phyloP scores from a whole-genome alignment of 208 protist species.

The Leishmania gerbilli region DNA sequence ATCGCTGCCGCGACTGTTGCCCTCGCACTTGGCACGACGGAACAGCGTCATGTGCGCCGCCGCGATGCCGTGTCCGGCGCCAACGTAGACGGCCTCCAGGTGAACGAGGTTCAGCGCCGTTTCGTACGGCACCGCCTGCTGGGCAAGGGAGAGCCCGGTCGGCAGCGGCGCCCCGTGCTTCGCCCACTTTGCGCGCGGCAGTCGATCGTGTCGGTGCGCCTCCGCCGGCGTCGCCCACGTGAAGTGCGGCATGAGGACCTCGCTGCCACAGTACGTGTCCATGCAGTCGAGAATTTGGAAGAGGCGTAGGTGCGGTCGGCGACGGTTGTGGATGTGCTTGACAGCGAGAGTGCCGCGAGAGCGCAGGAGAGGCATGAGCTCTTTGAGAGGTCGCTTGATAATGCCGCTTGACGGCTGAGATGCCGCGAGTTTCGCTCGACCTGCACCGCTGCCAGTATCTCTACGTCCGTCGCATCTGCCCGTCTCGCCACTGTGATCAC shows the following conservation, averaged over 20 bases:
- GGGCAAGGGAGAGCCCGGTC: constrained; percentile 28
- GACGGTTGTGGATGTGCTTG: constrained; percentile 41
- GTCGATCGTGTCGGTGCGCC: constrained; percentile 5
- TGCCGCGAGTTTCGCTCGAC: neutral
- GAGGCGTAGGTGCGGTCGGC: constrained; percentile 59
- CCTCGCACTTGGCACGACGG: neutral
- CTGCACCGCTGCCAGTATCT: neutral
- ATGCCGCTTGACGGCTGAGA: constrained; percentile 34
- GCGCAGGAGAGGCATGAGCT: constrained; percentile 63
- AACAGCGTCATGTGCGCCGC: constrained; percentile 21
- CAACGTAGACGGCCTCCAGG: constrained; percentile 51
- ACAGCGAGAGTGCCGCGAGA: constrained; percentile 35
- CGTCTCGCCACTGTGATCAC: neutral
- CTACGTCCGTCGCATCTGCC: neutral
- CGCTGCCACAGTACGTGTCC: constrained; percentile 28
- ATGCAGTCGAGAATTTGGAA: constrained; percentile 67
- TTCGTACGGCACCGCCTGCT: constrained; percentile 33
- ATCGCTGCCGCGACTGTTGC: neutral
- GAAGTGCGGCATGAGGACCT: constrained; percentile 72
- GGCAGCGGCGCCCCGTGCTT: constrained; percentile 22
- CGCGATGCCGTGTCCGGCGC: constrained; percentile 23
- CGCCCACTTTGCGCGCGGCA: constrained; percentile 1
- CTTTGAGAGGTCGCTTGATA: constrained; percentile 46
- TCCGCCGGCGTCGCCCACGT: constrained; percentile 40
- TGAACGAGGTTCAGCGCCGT: constrained; percentile 48